Evolutionary conservation across 108 stramenopile species (phyloP), one percentile per base, ranked within the genome.

Genomic region (Stephanodiscus minutulus): DNA sequence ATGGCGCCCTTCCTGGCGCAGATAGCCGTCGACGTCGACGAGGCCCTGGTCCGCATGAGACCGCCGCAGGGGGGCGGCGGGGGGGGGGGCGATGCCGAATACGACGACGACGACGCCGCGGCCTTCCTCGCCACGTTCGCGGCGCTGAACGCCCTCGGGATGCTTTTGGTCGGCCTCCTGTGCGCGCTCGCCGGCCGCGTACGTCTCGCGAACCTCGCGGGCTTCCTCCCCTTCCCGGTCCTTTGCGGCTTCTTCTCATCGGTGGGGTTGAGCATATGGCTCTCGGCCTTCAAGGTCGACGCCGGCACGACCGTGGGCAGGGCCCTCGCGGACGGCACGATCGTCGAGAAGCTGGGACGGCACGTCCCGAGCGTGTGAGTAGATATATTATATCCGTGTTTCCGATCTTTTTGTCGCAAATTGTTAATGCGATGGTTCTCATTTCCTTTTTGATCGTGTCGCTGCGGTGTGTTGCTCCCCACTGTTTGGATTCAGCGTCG

Each of bases 201-300:
- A 61, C 83, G 86, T 70, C 62, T 91, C 13, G 90, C 85, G 49
- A 91, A 88, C 65, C 53, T 91, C 22, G 86, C 85, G 0, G 63
- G 78, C 0, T 91, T 77, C 57, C 64, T 91, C 1, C 90, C 90
- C 1, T 91, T 85, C 60, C 70, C 84, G 8, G 90, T 91, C 0
- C 64, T 91, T n/a, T 88, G 87, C 62, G 90, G 90, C 9, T 91
- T 91, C 68, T 91, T 91, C 55, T 87, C 87, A 9, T 82, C 86
- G 13, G 90, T 91, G 31, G 90, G 86, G 4, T 61, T 88, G 39
- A 72, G 84, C 28, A 39, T 87, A 64, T 91, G 90, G 90, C 74
- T 85, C 44, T 64, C 83, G 41, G 82, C 87, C 9, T 81, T 91
- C 52, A 70, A 81, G 13, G 83, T 88, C 37, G 86, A 87, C 54